Percentiles rank a stretch among this genome's conserved stretches.
phyloP scores from a whole-genome alignment of 345 rosid genomes.

The Odontarrhena argentea region DNA sequence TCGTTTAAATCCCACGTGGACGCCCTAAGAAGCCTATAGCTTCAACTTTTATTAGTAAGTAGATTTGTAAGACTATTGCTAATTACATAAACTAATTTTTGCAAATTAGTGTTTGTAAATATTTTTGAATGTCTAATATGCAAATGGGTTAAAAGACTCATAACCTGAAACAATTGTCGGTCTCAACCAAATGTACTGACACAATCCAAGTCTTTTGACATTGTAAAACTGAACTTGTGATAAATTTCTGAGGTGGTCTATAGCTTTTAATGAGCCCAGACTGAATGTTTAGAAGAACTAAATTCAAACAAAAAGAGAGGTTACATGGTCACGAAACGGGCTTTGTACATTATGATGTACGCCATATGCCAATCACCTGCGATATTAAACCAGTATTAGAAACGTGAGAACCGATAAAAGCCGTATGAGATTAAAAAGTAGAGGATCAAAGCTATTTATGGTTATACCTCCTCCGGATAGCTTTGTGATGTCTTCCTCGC shows the following conservation, averaged over 20 bases:
- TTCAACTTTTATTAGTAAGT: no score
- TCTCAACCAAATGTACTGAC: conserved; percentile 12
- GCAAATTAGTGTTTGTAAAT: no score
- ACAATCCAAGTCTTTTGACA: conserved; percentile 23
- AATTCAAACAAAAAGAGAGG: conserved; percentile 23
- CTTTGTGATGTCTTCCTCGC: conserved; percentile 86
- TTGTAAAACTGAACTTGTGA: conserved; percentile 8
- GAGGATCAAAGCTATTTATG: background rate
- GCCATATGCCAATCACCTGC: conserved; percentile 99
- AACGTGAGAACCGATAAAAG: background rate
- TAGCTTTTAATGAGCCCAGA: background rate
- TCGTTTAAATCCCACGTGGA: no score
- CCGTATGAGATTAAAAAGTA: background rate
- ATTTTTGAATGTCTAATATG: background rate
- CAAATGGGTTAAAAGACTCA: background rate
- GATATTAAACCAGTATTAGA: background rate
- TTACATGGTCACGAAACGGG: conserved; percentile 66
- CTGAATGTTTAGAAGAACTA: conserved; percentile 28
- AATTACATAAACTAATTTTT: no score
- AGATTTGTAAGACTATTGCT: no score
- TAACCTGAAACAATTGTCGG: background rate
- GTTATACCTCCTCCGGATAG: conserved; percentile 94
- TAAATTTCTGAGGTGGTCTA: conserved; percentile 25
- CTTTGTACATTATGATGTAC: conserved; percentile 94
- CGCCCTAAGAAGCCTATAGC: no score